phyloP scores from a whole-genome alignment of 805 yeast genomes.

The Kodamaea lidongshanica region DNA sequence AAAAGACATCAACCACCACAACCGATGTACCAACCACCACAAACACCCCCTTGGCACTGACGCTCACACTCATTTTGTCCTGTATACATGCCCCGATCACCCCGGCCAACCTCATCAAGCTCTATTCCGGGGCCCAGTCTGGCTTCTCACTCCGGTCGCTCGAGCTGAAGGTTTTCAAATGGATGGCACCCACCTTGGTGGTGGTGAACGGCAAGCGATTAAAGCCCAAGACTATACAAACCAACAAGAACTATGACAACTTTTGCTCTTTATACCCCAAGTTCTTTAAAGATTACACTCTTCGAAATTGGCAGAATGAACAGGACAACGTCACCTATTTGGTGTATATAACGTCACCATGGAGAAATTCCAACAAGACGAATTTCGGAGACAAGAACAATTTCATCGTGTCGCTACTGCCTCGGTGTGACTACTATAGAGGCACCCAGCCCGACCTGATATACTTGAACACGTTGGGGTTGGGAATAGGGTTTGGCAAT shows the following conservation, averaged over 20 bases:
- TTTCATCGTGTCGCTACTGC: conserved; percentile 60
- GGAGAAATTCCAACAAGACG: conserved; percentile 68
- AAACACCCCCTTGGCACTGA: background rate
- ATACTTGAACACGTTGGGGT: conserved; percentile 67
- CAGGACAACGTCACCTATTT: conserved; percentile 51
- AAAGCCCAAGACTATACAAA: conserved; percentile 23
- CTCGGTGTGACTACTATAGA: conserved; percentile 51
- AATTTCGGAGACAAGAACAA: conserved; percentile 62
- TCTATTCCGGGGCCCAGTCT: conserved; percentile 65
- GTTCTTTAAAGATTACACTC: conserved; percentile 16
- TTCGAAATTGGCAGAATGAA: conserved; percentile 32
- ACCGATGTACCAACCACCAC: background rate
- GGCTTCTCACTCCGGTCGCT: conserved; percentile 88
- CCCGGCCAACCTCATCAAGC: conserved; percentile 45
- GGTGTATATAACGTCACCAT: conserved; percentile 60
- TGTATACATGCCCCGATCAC: conserved; percentile 24
- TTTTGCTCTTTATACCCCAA: conserved; percentile 47
- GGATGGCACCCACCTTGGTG: conserved; percentile 82
- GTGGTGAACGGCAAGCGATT: conserved; percentile 61
- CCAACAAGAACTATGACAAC: conserved; percentile 43
- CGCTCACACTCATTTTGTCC: conserved; percentile 22
- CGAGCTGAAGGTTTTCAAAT: conserved; percentile 76
- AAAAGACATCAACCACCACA: conserved; percentile 1
- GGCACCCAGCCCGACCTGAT: conserved; percentile 31
- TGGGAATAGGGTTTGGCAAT: conserved; percentile 80